Base-by-base conservation (phyloP, 495 filamentous ascomycete genomes). In the Aspergillus cavernicola region DNA sequence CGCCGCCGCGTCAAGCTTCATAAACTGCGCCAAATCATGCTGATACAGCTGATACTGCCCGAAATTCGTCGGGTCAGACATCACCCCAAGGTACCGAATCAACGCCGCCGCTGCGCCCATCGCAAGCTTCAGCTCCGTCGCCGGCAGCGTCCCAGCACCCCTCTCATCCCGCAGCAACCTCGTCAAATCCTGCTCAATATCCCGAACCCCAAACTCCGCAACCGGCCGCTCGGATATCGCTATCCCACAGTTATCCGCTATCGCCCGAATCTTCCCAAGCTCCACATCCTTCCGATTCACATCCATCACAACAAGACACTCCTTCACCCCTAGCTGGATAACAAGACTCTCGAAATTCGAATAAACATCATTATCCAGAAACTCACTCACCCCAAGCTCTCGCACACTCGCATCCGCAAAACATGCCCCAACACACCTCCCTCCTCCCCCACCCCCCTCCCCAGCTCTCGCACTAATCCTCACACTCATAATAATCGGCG, bases 321-420 rank as follows among this genome's bases (percentile, higher is more conserved):
- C 93, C 69, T 89, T 95, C 33, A 96, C 91, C 10, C 93, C 95
- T 1, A 97, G 79, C 66, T 97, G 95, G 59, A 99, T 99, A 26
- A 99, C 80, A 22, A 97, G 75, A 20, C 91, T 91, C 72, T 99
- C 93, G 52, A 99, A 92, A 66, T 99, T 97, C 36, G 93, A 97
- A 67, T 96, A 99, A 11, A 96, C 76, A 65, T 99, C 95, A 59
- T 97, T 99, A 75, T 99, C 93, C 22, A 95, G 78, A 61, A 99
- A 99, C 65, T 99, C 93, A 77, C 88, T 95, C 32, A 99, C 91
- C 22, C 93, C 93, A 0, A 99, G 80, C 70, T 99, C 93, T 44
- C 95, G 80, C 56, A 96, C 92, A 61, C 89, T 97, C 9, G 93
- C 93, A 80, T 99, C 93, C 7, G 95, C 93, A 72, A 99, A 99